Conservation (phyloP, 1,284 basidiomycete species). For the Farysia itapuensis region DNA sequence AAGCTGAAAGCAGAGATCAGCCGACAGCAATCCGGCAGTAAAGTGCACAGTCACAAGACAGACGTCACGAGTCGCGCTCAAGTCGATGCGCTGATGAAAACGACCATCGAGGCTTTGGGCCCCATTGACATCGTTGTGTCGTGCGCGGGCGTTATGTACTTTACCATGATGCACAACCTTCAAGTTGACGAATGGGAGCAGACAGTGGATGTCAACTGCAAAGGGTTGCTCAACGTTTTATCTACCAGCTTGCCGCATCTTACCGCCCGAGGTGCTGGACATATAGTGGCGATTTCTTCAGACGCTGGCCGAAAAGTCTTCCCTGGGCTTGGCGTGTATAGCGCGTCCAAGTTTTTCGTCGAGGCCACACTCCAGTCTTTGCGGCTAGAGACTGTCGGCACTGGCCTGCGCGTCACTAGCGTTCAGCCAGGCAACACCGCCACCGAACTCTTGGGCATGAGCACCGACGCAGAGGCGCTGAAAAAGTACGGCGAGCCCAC, state of each 20-base stretch:
- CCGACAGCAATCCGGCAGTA: slow-evolving; percentile 5
- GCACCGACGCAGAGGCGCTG: slow-evolving; percentile 52
- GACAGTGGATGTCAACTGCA: slow-evolving; percentile 59
- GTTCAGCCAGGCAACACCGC: slow-evolving; percentile 57
- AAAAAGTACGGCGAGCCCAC: slow-evolving; percentile 55
- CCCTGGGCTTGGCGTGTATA: slow-evolving; percentile 56
- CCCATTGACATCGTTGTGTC: slow-evolving; percentile 51
- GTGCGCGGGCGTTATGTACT: slow-evolving; percentile 59
- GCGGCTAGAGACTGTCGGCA: slow-evolving; percentile 53
- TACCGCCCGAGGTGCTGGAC: slow-evolving; percentile 40
- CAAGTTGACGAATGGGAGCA: slow-evolving; percentile 53
- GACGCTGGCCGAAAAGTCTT: slow-evolving; percentile 58
- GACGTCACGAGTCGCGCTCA: slow-evolving; percentile 50
- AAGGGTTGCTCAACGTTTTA: slow-evolving; percentile 52
- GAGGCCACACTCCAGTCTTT: slow-evolving; percentile 56
- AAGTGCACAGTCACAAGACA: slow-evolving; percentile 40
- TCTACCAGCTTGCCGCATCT: slow-evolving; percentile 46
- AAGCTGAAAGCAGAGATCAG: slow-evolving; percentile 11
- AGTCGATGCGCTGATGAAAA: slow-evolving; percentile 43
- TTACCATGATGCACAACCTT: slow-evolving; percentile 55
- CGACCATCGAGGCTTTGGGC: slow-evolving; percentile 37
- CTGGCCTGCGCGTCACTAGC: slow-evolving; percentile 48
- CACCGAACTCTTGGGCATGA: slow-evolving; percentile 56
- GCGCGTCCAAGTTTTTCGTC: slow-evolving; percentile 58
- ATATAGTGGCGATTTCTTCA: slow-evolving; percentile 58